Base-by-base conservation (phyloP, 371 early-diverging fungal species). In the Coemansia sp. region DNA sequence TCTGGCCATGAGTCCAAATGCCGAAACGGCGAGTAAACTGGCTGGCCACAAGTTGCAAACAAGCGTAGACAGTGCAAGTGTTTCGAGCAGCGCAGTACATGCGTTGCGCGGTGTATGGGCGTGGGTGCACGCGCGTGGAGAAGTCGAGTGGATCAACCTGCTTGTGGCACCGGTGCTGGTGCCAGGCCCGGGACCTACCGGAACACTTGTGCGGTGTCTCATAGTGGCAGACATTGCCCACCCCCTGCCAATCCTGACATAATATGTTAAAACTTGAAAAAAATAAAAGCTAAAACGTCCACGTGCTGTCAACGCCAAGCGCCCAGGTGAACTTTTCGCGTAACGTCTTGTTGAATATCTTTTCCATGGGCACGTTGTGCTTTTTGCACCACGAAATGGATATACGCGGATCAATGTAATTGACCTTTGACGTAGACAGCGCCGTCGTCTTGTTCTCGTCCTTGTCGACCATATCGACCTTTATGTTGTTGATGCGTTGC, bases 371-470 rank as follows among this genome's bases (percentile, higher is more conserved):
- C 4, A 98, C 94, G 54, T 88, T 83, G 71, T 91, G 78, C 71
- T 90, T 90, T 59, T 89, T 83, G 82, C 95, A 93, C 99, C 99
- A 98, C 23, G 94, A 92, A 21, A 89, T 88, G 8, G 94, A 89
- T 60, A 98, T 98, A 50, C 99, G 89, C 30, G 99, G 99, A 75
- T 98, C 99, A 68, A 97, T 95, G 82, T 98, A 98, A 83, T 98
- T 98, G 83, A 93, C 89, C 85, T 97, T 97, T 42, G 96, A 96
- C 0, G 99, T 98, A n/a, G 94, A 88, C 66, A 97, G 81, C 0
- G 99, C 94, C n/a, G 96, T 95, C 52, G 92, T 90, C 82, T 97
- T 98, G 86, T 94, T 94, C 65, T 97, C 97, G 78, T 97, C 98
- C 90, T 92, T 69, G 47, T 86, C 87, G 39, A 94, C 54, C 72